phyloP scores from a whole-genome alignment of 257 asterid species.

The Leonotis leonurus region DNA sequence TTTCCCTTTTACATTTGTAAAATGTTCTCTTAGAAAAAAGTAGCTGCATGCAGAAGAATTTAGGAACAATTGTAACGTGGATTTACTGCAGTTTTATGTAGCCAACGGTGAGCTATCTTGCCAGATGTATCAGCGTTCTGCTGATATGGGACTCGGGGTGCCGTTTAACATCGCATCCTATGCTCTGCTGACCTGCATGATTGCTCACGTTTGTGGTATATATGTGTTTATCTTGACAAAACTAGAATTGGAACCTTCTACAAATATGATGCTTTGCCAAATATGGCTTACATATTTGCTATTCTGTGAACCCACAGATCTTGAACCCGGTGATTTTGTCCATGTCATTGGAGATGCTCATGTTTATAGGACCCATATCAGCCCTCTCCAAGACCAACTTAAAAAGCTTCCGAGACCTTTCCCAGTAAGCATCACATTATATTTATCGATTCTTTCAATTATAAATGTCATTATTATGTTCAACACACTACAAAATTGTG shows the following conservation, averaged over 20 bases:
- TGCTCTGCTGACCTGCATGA: constrained; percentile 68
- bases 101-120: constrained; percentile 78
- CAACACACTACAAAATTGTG: too few species aligned
- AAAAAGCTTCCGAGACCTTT: constrained; percentile 78
- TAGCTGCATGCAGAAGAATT: not conserved
- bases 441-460: too few species aligned
- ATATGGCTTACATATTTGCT: not conserved
- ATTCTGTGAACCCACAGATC: constrained; percentile 32
- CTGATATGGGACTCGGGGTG: constrained; percentile 85
- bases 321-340: constrained; percentile 80
- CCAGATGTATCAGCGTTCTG: constrained; percentile 84
- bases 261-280: too few species aligned
- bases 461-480: not conserved
- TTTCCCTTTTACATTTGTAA: too few species aligned
- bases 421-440: constrained; percentile 48
- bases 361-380: constrained; percentile 68
- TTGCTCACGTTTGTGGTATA: constrained; percentile 86
- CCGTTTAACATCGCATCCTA: constrained; percentile 79
- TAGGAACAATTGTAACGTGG: not conserved
- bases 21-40: not conserved
- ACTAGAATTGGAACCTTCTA: not conserved
- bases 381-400: constrained; percentile 83
- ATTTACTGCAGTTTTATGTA: constrained; percentile 55
- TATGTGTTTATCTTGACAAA: not conserved
- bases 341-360: constrained; percentile 93